Evolutionary conservation across 768 basidiomycete genomes (phyloP).

Genomic region (Boletales sp.): DNA sequence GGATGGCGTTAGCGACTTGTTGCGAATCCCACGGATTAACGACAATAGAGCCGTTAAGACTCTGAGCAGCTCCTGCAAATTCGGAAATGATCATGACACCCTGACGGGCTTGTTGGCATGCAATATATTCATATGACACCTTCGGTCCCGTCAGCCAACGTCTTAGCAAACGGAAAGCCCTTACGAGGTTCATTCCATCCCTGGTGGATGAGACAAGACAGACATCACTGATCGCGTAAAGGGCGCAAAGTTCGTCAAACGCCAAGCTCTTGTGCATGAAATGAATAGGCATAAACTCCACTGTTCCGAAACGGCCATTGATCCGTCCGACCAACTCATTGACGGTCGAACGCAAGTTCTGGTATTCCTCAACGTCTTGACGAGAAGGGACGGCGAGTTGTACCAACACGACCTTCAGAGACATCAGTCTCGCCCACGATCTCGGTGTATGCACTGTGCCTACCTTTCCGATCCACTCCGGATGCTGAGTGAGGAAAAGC

Average conservation of each 20-base stretch:
- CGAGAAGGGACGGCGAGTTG: constrained; percentile 97
- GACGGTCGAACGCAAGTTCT: constrained; percentile 91
- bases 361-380: constrained; percentile 99
- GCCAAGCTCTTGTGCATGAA: constrained; percentile 96
- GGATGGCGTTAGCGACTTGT: constrained; percentile 95
- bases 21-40: constrained; percentile 99
- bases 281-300: constrained; percentile 99
- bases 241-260: constrained; percentile 95
- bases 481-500: constrained; percentile 94
- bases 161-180: constrained; percentile 23
- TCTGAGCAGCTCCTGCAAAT: constrained; percentile 96
- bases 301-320: constrained; percentile 97
- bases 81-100: constrained; percentile 98
- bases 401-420: constrained; percentile 78
- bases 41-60: constrained; percentile 91
- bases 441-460: constrained; percentile 5
- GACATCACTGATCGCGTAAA: constrained; percentile 95
- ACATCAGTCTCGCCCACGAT: neutral
- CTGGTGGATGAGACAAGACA: constrained; percentile 93
- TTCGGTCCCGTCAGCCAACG: constrained; percentile 30
- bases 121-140: constrained; percentile 99
- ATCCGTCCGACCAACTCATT: constrained; percentile 98
- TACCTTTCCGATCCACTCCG: constrained; percentile 98
- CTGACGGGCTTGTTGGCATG: constrained; percentile 88
- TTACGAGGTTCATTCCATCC: constrained; percentile 97